Percentiles rank a stretch among this genome's conserved stretches.
These are phyloP conservation scores for Cyclotella distinguenda DNA, from an alignment of 108 stramenopile genomes.

Conservation along the genomic window DNA sequence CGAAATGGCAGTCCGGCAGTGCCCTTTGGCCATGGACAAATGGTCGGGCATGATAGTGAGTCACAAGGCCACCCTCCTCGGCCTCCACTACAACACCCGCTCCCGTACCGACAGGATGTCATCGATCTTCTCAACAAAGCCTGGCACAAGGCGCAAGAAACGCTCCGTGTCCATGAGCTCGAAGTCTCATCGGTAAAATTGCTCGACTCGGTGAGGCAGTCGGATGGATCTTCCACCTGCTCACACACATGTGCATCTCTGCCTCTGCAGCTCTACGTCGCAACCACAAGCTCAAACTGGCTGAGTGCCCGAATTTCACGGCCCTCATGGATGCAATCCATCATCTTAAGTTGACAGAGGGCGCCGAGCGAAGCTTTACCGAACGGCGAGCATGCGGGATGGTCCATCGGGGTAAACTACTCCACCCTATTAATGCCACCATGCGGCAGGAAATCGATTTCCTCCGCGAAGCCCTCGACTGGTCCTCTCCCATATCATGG, in stretches of 20 bases:
- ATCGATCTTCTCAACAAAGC: neutral
- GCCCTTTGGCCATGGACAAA: constrained; percentile 19
- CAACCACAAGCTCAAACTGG: constrained; percentile 1
- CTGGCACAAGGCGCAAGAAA: neutral
- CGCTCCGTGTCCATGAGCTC: neutral
- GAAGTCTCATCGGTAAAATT: constrained; percentile 11
- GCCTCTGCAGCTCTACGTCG: constrained; percentile 2
- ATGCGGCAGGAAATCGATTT: constrained; percentile 16
- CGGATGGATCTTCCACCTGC: constrained; percentile 21
- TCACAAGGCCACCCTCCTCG: neutral
- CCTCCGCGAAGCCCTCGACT: constrained; percentile 2
- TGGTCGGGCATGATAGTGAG: neutral
- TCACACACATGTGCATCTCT: constrained; percentile 17
- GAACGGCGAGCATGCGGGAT: neutral
- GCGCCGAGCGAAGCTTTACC: neutral
- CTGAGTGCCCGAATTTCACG: neutral
- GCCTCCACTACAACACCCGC: neutral
- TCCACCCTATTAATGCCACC: constrained; percentile 7
- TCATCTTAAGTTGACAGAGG: neutral
- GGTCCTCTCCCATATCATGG: neutral
- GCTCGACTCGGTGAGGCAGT: constrained; percentile 14
- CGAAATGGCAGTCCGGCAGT: neutral
- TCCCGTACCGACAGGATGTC: constrained; percentile 8
- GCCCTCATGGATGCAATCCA: neutral
- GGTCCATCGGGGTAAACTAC: neutral